Conservation (phyloP, 1,139 yeast genomes). For the Candida sanyaensis region DNA sequence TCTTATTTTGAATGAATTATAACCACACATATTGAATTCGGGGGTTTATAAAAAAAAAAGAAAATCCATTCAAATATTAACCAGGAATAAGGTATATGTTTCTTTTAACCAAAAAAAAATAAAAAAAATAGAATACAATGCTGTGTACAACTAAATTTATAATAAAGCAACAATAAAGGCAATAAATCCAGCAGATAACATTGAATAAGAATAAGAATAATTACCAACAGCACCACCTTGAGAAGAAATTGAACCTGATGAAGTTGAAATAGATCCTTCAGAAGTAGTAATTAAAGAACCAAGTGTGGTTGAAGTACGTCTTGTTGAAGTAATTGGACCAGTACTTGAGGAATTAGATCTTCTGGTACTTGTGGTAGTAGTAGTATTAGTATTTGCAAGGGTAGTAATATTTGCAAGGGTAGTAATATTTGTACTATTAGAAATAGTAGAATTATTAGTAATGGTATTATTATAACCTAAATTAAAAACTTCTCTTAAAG, state of each 20-base stretch:
- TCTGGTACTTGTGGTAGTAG: neutral
- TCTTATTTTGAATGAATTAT: neutral
- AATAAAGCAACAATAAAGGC: constrained; percentile 48
- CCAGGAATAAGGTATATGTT: no score
- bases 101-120: no score
- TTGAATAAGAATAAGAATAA: constrained; percentile 27
- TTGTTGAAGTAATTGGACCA: neutral
- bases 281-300: neutral
- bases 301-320: neutral
- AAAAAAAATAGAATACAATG: no score
- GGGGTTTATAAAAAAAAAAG: neutral
- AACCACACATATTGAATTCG: neutral
- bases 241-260: constrained; percentile 4
- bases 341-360: neutral
- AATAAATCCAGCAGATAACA: constrained; percentile 49
- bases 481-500: constrained; percentile 47
- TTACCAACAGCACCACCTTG: constrained; percentile 33
- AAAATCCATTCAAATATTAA: no score
- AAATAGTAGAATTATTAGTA: constrained; percentile 1
- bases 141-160: constrained; percentile 16
- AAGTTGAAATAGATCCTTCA: constrained; percentile 7
- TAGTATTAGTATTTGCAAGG: no score
- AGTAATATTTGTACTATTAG: constrained; percentile 13
- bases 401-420: neutral
- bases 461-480: constrained; percentile 38